Evolutionary conservation across 164 flowering plant genomes (phyloP).

Genomic region (Aristolochia contorta): DNA sequence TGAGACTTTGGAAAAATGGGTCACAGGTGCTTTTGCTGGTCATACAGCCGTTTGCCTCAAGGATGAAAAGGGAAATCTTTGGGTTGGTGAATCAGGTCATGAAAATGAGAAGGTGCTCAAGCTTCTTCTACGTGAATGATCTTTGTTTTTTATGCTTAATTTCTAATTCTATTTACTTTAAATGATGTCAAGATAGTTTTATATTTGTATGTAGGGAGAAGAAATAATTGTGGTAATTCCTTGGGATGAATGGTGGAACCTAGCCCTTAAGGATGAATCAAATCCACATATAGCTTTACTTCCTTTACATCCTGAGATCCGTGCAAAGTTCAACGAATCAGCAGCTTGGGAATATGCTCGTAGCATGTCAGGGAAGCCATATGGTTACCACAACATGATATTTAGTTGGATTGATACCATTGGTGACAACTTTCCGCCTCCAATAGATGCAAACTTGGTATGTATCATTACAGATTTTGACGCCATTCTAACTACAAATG

Average conservation of each 20-base stretch:
- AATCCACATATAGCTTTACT: conserved; percentile 95
- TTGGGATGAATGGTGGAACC: conserved; percentile 99
- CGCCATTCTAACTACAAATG: no score
- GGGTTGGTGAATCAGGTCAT: conserved; percentile 99
- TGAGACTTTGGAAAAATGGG: conserved; percentile 99
- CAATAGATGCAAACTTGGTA: conserved; percentile 99
- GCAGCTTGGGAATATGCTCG: conserved; percentile 98
- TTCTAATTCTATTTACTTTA: no score
- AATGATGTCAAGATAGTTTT: background rate
- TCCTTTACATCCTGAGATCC: conserved; percentile 84
- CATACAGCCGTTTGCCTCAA: conserved; percentile 97
- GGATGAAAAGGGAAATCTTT: conserved; percentile 83
- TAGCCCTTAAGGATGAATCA: conserved; percentile 66
- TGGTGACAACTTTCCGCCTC: conserved; percentile 93
- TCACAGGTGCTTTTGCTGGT: conserved; percentile 99
- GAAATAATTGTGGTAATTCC: conserved; percentile 87
- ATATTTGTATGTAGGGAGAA: conserved; percentile 61
- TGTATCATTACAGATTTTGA: background rate
- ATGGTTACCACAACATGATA: conserved; percentile 99
- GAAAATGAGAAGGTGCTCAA: conserved; percentile 88
- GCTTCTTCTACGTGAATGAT: background rate
- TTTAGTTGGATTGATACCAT: conserved; percentile 98
- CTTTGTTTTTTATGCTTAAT: background rate
- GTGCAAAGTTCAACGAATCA: conserved; percentile 65
- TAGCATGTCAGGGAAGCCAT: conserved; percentile 93